Base-by-base conservation (phyloP, 2,329 filamentous ascomycete genomes). In the Fusarium citri region DNA sequence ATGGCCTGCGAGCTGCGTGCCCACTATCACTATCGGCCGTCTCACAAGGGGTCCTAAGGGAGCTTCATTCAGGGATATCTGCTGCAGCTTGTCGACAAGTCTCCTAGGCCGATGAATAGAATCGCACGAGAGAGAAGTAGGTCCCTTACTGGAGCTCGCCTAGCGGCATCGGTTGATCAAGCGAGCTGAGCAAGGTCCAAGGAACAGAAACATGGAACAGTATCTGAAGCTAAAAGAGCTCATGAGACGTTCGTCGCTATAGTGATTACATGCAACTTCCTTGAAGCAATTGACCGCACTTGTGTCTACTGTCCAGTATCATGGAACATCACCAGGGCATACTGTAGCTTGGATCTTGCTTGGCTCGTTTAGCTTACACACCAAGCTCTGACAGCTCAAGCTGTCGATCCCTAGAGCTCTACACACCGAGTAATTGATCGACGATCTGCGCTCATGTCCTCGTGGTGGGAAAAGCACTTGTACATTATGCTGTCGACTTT, bases 391-490 rank as follows among this genome's bases (percentile, higher is more conserved):
- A 61, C 63, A 59, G 42, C 40, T 54, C 58, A 60, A 43, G 42
- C 34, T 23, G 68, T 41, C 63, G 67, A 70, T 71, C 63, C 31
- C 57, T 42, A 45, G 59, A 64, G 47, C 50, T 57, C 43, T 53
- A 68, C 55, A 55, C 51, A 67, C 50, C 60, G 63, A 59, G 46
- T 57, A 59, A 64, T 45, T 71, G 67, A 71, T 70, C 68, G 68
- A 61, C 68, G 68, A 71, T 71, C 68, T 43, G 37, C 42, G 43
- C 7, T 53, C 48, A 42, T 30, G 62, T 37, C 51, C 63, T 59
- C 46, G 50, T 57, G 58, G 63, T 59, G 30, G 63, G 45, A 60
- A 25, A 30, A 55, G 54, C 67, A 60, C 51, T 34, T 60, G 67
- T 53, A 60, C 58, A 54, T 68, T 50, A 55, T 70, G 50, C 57